These are phyloP conservation scores for Paraurostyla sp. DNA, from an alignment of 73 alveolate species.

Conservation along the genomic window DNA sequence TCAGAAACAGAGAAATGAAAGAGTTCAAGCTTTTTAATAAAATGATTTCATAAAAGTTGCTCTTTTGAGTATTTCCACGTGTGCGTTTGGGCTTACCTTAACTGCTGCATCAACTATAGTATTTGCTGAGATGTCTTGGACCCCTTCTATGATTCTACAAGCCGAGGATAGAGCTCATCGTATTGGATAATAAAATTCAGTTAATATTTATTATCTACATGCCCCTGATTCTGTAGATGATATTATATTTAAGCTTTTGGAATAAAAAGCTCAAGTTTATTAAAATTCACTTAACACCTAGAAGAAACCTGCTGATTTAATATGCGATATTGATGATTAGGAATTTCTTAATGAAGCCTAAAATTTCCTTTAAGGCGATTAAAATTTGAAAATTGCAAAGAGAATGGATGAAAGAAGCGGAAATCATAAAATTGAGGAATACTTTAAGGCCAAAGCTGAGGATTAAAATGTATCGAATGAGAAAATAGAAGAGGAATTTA, in stretches of 20 bases:
- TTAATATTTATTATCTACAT: conserved; percentile 89
- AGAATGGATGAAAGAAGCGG: no score
- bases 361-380: no score
- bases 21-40: conserved; percentile 81
- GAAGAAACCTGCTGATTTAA: no score
- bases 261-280: no score
- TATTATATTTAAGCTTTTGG: conserved; percentile 23
- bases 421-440: no score
- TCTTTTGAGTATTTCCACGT: conserved; percentile 86
- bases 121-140: conserved; percentile 97
- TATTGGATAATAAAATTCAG: conserved; percentile 91
- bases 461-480: no score
- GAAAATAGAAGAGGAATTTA: no score
- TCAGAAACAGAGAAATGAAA: conserved; percentile 76
- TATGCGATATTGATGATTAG: no score
- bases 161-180: conserved; percentile 99
- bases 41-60: conserved; percentile 84
- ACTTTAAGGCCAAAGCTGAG: no score
- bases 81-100: conserved; percentile 93
- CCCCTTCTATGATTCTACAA: conserved; percentile 95
- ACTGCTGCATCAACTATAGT: conserved; percentile 95
- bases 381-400: no score
- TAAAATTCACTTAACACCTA: no score
- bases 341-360: no score
- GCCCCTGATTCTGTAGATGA: conserved; percentile 92